Evolutionary conservation across 2,329 filamentous ascomycete species (phyloP), one percentile per base, ranked within the genome.

Genomic region (Botrytis hyacinthi): DNA sequence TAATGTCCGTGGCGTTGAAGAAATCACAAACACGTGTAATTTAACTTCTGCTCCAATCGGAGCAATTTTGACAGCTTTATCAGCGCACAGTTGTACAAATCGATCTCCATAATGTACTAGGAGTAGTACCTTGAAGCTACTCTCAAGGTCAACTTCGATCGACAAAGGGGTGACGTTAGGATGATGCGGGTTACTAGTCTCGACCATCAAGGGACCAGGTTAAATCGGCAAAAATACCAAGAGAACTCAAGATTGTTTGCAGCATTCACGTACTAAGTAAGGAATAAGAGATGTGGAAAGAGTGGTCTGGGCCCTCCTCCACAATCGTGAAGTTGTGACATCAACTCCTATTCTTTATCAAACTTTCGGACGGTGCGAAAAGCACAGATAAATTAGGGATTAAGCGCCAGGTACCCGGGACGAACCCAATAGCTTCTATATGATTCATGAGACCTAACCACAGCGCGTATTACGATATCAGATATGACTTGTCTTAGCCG

Each of bases 351-450:
- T 40, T 57, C 35, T 40, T 32, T 16, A 42, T 68, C 35, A 57
- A 42, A 42, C n/a, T 48, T 37, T 65, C 29, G 40, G 42, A 70
- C 32, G 32, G 42, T 44, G 51, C 29, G 20, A 48, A 44, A 37
- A 67, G 70, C 70, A 59, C 70, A 72, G 61, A 57, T 59, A 14
- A 37, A 44, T n/a, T 35, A 26, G 48, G 14, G 48, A 26, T 44
- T 67, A 72, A 72, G 61, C 70, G 70, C 70, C 70, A 72, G 70
- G 70, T 72, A 72, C 70, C 46, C 70, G 48, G 70, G 44, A 67
- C 54, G 22, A 57, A 54, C 48, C 40, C 61, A 67, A 59, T 40
- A 42, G 37, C 10, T 44, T 48, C 18, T 37, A 16, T 57, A 42
- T 35, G 48, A 59, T 46, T 66, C 61, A 59, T 67, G 70, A 66